Evolutionary conservation across 2,329 filamentous ascomycete species (phyloP).

Genomic region (Rutstroemia sp.): DNA sequence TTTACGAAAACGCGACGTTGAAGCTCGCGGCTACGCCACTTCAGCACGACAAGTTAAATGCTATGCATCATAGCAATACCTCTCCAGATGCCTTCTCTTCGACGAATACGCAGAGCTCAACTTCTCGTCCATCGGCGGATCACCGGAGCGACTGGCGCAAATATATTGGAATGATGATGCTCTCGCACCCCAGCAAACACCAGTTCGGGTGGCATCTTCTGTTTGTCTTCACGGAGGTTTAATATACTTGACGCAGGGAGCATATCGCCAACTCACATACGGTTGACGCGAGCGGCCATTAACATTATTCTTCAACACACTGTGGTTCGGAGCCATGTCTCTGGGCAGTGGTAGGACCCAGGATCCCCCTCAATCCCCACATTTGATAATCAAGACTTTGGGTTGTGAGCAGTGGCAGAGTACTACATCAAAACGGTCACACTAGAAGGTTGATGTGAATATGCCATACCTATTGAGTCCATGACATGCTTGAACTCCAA

Average conservation of each 20-base stretch:
- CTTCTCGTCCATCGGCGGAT: background rate
- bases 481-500: constrained; percentile 7
- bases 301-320: background rate
- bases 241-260: background rate
- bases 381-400: background rate
- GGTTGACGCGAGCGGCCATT: background rate
- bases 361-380: constrained; percentile 1
- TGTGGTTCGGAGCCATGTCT: background rate
- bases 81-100: no score
- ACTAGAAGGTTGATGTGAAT: constrained; percentile 8
- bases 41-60: no score
- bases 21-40: no score
- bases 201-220: background rate
- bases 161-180: no score
- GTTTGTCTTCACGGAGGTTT: background rate
- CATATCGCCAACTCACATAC: background rate
- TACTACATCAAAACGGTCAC: background rate
- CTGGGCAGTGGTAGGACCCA: background rate
- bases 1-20: no score
- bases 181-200: background rate
- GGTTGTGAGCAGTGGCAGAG: constrained; percentile 2
- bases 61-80: no score
- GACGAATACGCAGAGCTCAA: background rate
- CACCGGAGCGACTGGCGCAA: no score
- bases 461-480: constrained; percentile 8